phyloP scores from a whole-genome alignment of 371 early-diverging fungal species.

The Mucor indicus region DNA sequence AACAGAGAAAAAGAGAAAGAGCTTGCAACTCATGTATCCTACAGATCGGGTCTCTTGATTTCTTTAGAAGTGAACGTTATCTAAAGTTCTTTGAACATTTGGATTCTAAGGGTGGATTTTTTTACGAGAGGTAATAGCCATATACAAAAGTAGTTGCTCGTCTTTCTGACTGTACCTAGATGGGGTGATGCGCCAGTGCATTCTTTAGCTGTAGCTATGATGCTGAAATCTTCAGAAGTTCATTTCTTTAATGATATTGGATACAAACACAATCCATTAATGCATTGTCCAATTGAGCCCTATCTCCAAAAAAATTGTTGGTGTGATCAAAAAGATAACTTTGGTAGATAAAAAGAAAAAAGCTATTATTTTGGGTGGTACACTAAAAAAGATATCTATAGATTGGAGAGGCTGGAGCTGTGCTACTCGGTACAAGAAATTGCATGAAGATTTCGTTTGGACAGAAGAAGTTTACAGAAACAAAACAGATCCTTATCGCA shows the following conservation, averaged over 20 bases:
- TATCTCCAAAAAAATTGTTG: slow-evolving; percentile 48
- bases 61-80: slow-evolving; percentile 75
- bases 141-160: too few species aligned
- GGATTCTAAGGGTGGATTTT: slow-evolving; percentile 86
- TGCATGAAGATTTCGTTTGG: slow-evolving; percentile 29
- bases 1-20: too few species aligned
- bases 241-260: slow-evolving; percentile 94
- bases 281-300: slow-evolving; percentile 65
- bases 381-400: too few species aligned
- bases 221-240: slow-evolving; percentile 72
- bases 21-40: too few species aligned
- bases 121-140: slow-evolving; percentile 88
- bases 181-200: slow-evolving; percentile 79
- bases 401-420: slow-evolving; percentile 46
- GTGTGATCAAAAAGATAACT: slow-evolving; percentile 46
- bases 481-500: slow-evolving; percentile 28
- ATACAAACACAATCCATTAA: slow-evolving; percentile 68
- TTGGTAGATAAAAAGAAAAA: slow-evolving; percentile 63
- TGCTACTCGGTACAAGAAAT: slow-evolving; percentile 23
- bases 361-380: slow-evolving; percentile 42
- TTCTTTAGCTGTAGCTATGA: slow-evolving; percentile 83
- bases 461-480: slow-evolving; percentile 22
- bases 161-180: too few species aligned
- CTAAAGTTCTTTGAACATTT: slow-evolving; percentile 76
- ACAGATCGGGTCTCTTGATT: slow-evolving; percentile 78